These are phyloP conservation scores for Dioscorea zingiberensis DNA, from an alignment of 106 monocot genomes.

Conservation along the genomic window DNA sequence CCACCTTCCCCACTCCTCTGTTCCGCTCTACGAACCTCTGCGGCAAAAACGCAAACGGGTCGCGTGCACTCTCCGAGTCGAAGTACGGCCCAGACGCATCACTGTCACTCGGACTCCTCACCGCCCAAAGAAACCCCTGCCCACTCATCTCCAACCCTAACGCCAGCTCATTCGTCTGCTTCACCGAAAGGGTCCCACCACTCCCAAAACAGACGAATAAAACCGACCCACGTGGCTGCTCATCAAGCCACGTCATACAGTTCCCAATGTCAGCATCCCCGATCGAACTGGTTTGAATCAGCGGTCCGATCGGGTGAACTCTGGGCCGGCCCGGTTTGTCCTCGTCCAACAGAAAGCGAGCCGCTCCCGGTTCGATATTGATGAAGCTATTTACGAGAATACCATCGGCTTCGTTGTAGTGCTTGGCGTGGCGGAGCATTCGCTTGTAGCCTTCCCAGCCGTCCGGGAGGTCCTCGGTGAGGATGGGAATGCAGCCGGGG, in stretches of 20 bases:
- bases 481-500: constrained; percentile 40
- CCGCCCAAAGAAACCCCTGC: too few species aligned
- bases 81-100: constrained; percentile 9
- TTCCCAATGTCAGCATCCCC: too few species aligned
- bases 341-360: constrained; percentile 2
- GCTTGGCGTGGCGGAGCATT: too few species aligned
- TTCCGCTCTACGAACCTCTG: constrained; percentile 19
- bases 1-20: constrained; percentile 7
- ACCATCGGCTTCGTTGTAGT: constrained; percentile 10
- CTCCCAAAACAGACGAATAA: constrained; percentile 56
- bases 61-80: background rate
- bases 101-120: constrained; percentile 12
- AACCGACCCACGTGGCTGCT: constrained; percentile 37
- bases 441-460: too few species aligned
- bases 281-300: constrained; percentile 14
- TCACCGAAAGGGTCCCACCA: constrained; percentile 32
- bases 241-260: constrained; percentile 49
- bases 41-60: constrained; percentile 21
- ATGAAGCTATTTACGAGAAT: constrained; percentile 39
- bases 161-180: constrained; percentile 42
- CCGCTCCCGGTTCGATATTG: constrained; percentile 20
- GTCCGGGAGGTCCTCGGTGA: constrained; percentile 11
- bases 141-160: constrained; percentile 43
- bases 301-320: constrained; percentile 40
- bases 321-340: background rate